These are phyloP conservation scores for Hypoxylon trugodes DNA, from an alignment of 495 filamentous ascomycete genomes.

Conservation along the genomic window DNA sequence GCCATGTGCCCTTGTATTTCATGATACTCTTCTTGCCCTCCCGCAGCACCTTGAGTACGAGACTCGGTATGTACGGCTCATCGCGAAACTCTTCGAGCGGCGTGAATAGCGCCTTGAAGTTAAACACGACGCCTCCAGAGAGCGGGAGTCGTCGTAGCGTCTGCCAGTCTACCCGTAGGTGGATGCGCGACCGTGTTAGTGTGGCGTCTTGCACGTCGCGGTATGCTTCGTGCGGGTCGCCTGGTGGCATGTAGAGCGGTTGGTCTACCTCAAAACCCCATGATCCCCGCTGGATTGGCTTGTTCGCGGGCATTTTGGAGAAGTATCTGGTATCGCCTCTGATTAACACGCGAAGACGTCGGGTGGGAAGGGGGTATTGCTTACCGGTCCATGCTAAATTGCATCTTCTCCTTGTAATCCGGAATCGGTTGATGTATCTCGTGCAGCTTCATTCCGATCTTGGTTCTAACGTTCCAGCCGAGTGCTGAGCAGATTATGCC, in stretches of 20 bases:
- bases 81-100: constrained; percentile 74
- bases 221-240: constrained; percentile 70
- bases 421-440: constrained; percentile 83
- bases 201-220: constrained; percentile 64
- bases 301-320: constrained; percentile 74
- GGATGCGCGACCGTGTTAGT: constrained; percentile 66
- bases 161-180: constrained; percentile 92
- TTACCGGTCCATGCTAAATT: constrained; percentile 82
- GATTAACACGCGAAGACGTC: background rate
- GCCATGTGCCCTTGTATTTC: constrained; percentile 87
- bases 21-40: constrained; percentile 80
- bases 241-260: constrained; percentile 81
- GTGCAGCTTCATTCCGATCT: constrained; percentile 75
- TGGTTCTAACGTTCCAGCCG: constrained; percentile 81
- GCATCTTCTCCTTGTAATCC: constrained; percentile 92
- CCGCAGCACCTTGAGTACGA: constrained; percentile 72
- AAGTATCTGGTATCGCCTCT: constrained; percentile 68
- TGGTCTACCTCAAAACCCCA: constrained; percentile 85
- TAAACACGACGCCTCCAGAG: constrained; percentile 80
- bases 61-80: constrained; percentile 76
- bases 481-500: constrained; percentile 81
- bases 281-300: constrained; percentile 85
- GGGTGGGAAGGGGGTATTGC: too few relatives aligned
- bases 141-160: constrained; percentile 84
- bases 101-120: constrained; percentile 92